A percentile compares a stretch with the other conserved stretches of the same genome.
These are phyloP conservation scores for Chaetomiaceae sp. DNA, from an alignment of 2,329 filamentous ascomycete genomes.

Conservation along the genomic window DNA sequence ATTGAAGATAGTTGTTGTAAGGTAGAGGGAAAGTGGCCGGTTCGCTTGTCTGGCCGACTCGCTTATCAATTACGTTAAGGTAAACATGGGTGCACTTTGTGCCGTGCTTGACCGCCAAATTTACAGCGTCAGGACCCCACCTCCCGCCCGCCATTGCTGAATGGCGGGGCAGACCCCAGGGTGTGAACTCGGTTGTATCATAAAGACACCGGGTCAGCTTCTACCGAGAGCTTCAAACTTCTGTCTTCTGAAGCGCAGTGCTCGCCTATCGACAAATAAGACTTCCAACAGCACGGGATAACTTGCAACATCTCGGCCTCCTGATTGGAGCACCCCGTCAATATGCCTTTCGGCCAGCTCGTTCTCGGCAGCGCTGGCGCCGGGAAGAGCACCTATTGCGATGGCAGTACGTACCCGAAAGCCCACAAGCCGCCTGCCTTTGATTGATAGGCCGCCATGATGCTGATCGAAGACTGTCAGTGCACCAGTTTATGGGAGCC, in stretches of 20 bases:
- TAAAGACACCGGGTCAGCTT: too few relatives aligned
- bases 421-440: background rate
- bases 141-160: background rate
- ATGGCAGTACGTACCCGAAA: constrained; percentile 61
- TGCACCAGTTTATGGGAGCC: constrained; percentile 96
- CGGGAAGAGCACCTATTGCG: constrained; percentile 96
- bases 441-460: constrained; percentile 1
- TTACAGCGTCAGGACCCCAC: constrained; percentile 2
- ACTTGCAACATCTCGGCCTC: background rate
- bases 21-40: too few relatives aligned
- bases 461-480: constrained; percentile 31
- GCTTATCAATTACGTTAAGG: too few relatives aligned
- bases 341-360: constrained; percentile 65
- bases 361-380: constrained; percentile 91
- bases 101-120: constrained; percentile 20
- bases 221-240: too few relatives aligned
- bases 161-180: constrained; percentile 12
- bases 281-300: background rate
- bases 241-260: too few relatives aligned
- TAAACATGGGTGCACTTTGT: constrained; percentile 22
- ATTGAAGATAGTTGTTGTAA: too few relatives aligned
- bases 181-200: too few relatives aligned
- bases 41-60: too few relatives aligned
- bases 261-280: too few relatives aligned
- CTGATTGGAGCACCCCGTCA: background rate